A percentile compares a stretch with the other conserved stretches of the same genome.
Evolutionary conservation across 176 grass and related monocot species (phyloP).

Genomic region (Triticum monococcum): DNA sequence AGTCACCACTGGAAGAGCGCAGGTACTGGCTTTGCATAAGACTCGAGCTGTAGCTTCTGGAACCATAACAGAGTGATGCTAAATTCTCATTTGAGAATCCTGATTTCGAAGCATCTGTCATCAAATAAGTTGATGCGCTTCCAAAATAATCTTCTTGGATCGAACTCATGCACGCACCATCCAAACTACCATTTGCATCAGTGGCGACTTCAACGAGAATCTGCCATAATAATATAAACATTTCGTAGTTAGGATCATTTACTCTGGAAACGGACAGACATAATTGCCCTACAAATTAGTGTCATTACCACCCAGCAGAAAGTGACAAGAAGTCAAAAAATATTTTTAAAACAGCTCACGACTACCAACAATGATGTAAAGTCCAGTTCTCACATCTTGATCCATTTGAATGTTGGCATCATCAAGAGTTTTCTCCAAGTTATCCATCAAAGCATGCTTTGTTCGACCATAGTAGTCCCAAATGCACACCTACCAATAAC

Average conservation of each 20-base stretch:
- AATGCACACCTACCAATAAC: slow-evolving; percentile 69
- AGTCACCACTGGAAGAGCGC: slow-evolving; percentile 53
- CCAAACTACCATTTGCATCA: slow-evolving; percentile 62
- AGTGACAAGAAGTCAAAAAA: slow-evolving; percentile 7
- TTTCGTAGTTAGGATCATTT: slow-evolving; percentile 33
- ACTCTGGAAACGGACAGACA: neutral
- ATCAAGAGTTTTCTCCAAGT: slow-evolving; percentile 91
- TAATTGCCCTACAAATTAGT: slow-evolving; percentile 17
- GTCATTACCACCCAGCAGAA: neutral
- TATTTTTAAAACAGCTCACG: neutral
- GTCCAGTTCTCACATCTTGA: slow-evolving; percentile 66
- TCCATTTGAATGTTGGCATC: slow-evolving; percentile 99
- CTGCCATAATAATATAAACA: slow-evolving; percentile 53
- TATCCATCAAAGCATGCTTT: slow-evolving; percentile 97
- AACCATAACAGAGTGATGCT: slow-evolving; percentile 59
- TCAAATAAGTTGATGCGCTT: slow-evolving; percentile 59
- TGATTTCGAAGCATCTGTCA: slow-evolving; percentile 61
- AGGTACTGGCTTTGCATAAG: slow-evolving; percentile 51
- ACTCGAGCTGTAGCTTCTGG: slow-evolving; percentile 60
- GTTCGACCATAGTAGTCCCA: slow-evolving; percentile 92
- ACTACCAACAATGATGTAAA: slow-evolving; percentile 8
- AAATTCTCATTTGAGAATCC: slow-evolving; percentile 65
- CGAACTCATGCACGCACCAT: slow-evolving; percentile 66
- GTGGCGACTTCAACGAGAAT: slow-evolving; percentile 78
- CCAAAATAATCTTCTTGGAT: slow-evolving; percentile 65